These are phyloP conservation scores for Fraxinus sp. DNA, from an alignment of 305 asterid genomes.

Conservation along the genomic window DNA sequence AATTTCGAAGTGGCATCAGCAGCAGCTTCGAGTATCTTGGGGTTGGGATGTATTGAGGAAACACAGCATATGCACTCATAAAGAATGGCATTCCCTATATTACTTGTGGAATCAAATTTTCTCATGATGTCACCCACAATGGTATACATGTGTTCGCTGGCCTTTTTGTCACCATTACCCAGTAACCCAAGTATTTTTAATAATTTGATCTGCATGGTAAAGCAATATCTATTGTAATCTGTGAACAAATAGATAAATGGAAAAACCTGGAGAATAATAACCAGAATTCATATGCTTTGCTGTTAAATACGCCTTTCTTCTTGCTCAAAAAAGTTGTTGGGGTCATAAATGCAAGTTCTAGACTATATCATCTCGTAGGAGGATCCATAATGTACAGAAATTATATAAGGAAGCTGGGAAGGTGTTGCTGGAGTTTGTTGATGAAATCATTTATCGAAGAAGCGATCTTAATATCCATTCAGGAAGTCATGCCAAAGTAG, in stretches of 20 bases:
- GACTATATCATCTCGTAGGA: slow-evolving; percentile 8
- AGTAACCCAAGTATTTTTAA: slow-evolving; percentile 79
- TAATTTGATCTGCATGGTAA: slow-evolving; percentile 71
- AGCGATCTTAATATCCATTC: slow-evolving; percentile 12
- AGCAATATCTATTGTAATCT: slow-evolving; percentile 7
- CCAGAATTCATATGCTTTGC: not conserved
- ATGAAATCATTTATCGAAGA: slow-evolving; percentile 14
- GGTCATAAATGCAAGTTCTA: slow-evolving; percentile 1
- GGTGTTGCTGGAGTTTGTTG: slow-evolving; percentile 11
- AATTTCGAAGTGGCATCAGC: slow-evolving; percentile 91
- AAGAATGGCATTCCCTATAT: slow-evolving; percentile 91
- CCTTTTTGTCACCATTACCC: slow-evolving; percentile 85
- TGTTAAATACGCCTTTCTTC: not conserved
- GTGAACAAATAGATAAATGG: not conserved
- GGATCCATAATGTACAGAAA: slow-evolving; percentile 13
- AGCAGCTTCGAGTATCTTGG: slow-evolving; percentile 89
- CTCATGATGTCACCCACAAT: slow-evolving; percentile 80
- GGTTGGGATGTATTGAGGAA: slow-evolving; percentile 82
- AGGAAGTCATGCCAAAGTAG: slow-evolving; percentile 5
- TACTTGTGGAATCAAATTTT: slow-evolving; percentile 80
- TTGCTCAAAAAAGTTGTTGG: slow-evolving; percentile 9
- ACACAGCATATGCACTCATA: slow-evolving; percentile 62
- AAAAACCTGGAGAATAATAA: slow-evolving; percentile 9
- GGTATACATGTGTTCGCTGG: slow-evolving; percentile 96
- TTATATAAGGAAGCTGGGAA: slow-evolving; percentile 16